Evolutionary conservation across 2,329 filamentous ascomycete species (phyloP), one percentile per base, ranked within the genome.

Genomic region (Hymenoscyphus albidus): DNA sequence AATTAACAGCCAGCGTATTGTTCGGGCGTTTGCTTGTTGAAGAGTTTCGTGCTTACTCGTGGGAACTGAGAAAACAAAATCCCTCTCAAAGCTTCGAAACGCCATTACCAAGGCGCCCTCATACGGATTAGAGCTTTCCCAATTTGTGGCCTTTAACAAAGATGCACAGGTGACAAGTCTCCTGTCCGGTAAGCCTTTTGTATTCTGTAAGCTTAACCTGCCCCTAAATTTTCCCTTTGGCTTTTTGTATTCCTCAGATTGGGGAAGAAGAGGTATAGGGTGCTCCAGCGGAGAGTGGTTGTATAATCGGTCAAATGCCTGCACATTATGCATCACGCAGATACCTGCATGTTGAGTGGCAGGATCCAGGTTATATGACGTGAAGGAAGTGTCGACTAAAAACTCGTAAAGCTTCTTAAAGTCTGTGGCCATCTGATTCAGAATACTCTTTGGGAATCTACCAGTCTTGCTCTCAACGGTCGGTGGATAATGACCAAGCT

Each of bases 1-100:
- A 6, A 94, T 82, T 42, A 93, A 74, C 38, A 93, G 84, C 91
- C 91, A 95, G 48, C 91, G 83, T 16, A 93, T 84, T 75, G 92
- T 93, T 51, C 91, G 85, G 1, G 86, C 89, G 68, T 94, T 91
- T 9, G 82, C 79, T 12, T 86, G 77, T 0, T 84, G 82, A 0
- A 88, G 74, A 71, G 85, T 87, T 42, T 86, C 84, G 40, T 75
- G 65, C 64, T 84, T 85, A 64, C 88, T 84, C 0, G 83, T 86
- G 22, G 79, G 77, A 1, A 82, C 80, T 0, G 77, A 76, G 58
- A 81, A 76, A 22, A 83, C 74, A 7, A 80, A 81, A 6, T 85
- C 81, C 61, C 86, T 83, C 72, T 95, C 91, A 63, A 93, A 94
- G 2, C 80, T 80, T 3, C 85, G 81, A 71, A 93, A 95, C 0